phyloP scores from a whole-genome alignment of 345 rosid species.

The Pseudoturritis turrita region DNA sequence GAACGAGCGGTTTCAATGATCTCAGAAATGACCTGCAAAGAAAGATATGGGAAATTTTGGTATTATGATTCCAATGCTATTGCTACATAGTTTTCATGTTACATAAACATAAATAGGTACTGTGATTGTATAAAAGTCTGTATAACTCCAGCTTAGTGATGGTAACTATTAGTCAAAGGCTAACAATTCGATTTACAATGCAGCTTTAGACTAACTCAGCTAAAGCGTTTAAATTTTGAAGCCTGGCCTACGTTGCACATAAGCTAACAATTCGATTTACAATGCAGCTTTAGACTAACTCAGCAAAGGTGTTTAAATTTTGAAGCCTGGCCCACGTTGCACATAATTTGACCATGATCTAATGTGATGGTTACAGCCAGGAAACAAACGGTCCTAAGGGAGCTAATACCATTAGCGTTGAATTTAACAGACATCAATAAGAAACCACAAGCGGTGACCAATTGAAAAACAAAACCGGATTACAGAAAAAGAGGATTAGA shows the following conservation, averaged over 20 bases:
- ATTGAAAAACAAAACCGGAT: not conserved
- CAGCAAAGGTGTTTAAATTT: not conserved
- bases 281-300: not conserved
- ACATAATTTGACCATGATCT: not conserved
- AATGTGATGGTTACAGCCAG: not conserved
- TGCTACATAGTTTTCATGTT: not conserved
- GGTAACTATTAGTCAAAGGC: not conserved
- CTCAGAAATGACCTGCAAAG: constrained; percentile 76
- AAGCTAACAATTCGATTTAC: not conserved
- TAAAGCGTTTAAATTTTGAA: not conserved
- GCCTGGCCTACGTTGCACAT: not conserved
- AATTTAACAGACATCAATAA: not conserved
- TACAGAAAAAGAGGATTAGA: not conserved
- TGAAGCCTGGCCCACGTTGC: not conserved
- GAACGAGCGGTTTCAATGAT: constrained; percentile 82
- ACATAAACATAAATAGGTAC: not conserved
- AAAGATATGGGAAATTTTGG: not conserved
- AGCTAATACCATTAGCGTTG: not conserved
- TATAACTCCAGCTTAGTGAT: not conserved
- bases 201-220: not conserved
- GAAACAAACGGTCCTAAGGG: not conserved
- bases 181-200: not conserved
- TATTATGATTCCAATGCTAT: not conserved
- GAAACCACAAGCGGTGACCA: not conserved
- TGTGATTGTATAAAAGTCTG: not conserved